Percentiles rank a stretch among this genome's conserved stretches.
These are phyloP conservation scores for Neofusicoccum ribis DNA, from an alignment of 2,329 filamentous ascomycete species.

Conservation along the genomic window DNA sequence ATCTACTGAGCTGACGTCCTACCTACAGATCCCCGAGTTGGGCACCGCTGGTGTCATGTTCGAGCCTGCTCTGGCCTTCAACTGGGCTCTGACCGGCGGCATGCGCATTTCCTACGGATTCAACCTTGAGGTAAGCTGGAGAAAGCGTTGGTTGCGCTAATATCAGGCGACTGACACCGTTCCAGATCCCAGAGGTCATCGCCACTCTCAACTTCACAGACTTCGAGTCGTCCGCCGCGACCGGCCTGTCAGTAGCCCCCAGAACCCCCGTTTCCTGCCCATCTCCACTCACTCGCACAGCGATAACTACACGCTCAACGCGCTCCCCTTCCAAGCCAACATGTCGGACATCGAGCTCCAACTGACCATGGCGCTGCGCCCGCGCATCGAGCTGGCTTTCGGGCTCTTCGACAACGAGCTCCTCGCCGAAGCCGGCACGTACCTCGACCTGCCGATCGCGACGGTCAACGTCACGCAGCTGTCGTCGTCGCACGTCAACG, in stretches of 20 bases:
- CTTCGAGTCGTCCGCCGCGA: slow-evolving; percentile 4
- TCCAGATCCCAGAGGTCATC: not conserved
- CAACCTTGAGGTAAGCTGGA: slow-evolving; percentile 30
- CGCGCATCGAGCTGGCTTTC: slow-evolving; percentile 38
- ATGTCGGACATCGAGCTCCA: slow-evolving; percentile 30
- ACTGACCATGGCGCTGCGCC: slow-evolving; percentile 33
- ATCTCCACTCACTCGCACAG: not conserved
- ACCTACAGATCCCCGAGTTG: slow-evolving; percentile 33
- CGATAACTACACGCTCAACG: slow-evolving; percentile 28
- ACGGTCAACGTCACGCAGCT: slow-evolving; percentile 11
- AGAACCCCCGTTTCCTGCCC: not conserved
- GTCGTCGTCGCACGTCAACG: not conserved
- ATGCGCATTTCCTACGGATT: slow-evolving; percentile 39
- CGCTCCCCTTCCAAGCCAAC: slow-evolving; percentile 36
- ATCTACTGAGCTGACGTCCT: not conserved
- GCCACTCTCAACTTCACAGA: slow-evolving; percentile 10
- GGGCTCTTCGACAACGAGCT: slow-evolving; percentile 31
- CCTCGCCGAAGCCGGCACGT: slow-evolving; percentile 30
- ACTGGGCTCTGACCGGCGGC: slow-evolving; percentile 30
- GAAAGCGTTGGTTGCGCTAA: not conserved
- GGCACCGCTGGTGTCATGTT: slow-evolving; percentile 39
- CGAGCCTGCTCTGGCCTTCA: slow-evolving; percentile 29
- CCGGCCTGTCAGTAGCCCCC: not conserved
- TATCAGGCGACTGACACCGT: not conserved
- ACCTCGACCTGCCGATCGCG: slow-evolving; percentile 32